These are phyloP conservation scores for Thelephora aurantiotincta DNA, from an alignment of 768 basidiomycete species.

Conservation along the genomic window DNA sequence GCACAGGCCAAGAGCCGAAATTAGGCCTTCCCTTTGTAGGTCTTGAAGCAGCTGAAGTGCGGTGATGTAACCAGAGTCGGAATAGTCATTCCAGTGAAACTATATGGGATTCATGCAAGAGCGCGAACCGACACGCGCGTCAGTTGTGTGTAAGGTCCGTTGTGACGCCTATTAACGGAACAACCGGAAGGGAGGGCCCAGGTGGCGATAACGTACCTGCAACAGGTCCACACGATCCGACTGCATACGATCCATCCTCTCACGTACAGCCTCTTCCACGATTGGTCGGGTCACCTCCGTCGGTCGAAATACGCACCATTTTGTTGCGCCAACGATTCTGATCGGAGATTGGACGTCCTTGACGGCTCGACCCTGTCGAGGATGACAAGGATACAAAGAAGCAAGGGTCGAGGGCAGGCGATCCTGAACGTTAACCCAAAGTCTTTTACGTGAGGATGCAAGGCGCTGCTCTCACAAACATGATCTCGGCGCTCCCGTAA, in stretches of 20 bases:
- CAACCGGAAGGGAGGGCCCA: conserved; percentile 1
- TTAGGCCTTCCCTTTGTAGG: conserved; percentile 43
- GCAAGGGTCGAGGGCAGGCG: background rate
- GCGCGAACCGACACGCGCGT: background rate
- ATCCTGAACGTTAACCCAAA: background rate
- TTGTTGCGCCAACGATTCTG: conserved; percentile 58
- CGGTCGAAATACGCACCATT: conserved; percentile 71
- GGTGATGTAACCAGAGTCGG: conserved; percentile 31
- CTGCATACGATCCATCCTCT: conserved; percentile 59
- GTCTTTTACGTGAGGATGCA: background rate
- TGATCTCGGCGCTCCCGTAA: conserved; percentile 72
- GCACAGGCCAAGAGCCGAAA: conserved; percentile 58
- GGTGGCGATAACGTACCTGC: conserved; percentile 33
- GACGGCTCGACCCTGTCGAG: conserved; percentile 51
- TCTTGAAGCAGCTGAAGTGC: conserved; percentile 39
- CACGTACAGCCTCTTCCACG: conserved; percentile 50
- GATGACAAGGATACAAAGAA: background rate
- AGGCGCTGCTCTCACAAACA: conserved; percentile 40
- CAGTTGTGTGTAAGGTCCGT: background rate
- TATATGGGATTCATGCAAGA: conserved; percentile 14
- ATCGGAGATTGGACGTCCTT: conserved; percentile 24
- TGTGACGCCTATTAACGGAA: background rate
- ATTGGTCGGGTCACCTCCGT: conserved; percentile 33
- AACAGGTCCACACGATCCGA: conserved; percentile 48
- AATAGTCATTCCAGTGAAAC: conserved; percentile 75